Evolutionary conservation across 176 grass and related monocot genomes (phyloP), one percentile per base, ranked within the genome.

Genomic region (Hyparrhenia diplandra): DNA sequence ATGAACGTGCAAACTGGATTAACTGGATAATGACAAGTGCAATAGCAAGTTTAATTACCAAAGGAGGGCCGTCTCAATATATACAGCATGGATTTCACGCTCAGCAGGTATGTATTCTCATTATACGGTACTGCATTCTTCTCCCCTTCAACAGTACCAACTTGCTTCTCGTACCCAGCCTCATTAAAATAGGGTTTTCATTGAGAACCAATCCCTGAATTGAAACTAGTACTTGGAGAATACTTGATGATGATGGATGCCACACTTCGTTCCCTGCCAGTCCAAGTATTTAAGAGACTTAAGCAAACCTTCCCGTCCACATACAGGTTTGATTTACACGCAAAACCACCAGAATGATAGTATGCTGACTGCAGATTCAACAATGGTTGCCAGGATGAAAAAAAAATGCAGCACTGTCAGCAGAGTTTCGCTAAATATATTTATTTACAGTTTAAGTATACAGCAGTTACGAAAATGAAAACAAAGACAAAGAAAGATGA

Each of bases 151-250:
- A 91, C 79, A 31, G 92, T 99, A 71, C 96, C 96, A 10, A 99
- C 89, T 79, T 99, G 92, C 84, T 95, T 99, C 45, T 99, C 96
- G 76, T 95, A 99, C 40, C 92, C 96, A 64, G 96, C 92, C 84
- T 99, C 96, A 57, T 99, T 99, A 46, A 99, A 99, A 71, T 99
- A 99, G 12, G 96, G 96, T 93, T 95, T 52, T 90, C 88, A 78
- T 95, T 99, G 27, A 99, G 89, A 91, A 99, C 96, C 60, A 99
- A 83, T 6, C 96, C 96, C 79, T 99, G 96, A 60, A 99, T 87
- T 63, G 96, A 99, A 80, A 99, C 90, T 34, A 99, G 64, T 5
- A 99, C 92, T 86, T 99, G 96, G 49, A 99, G 92, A 69, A 99
- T 93, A 37, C 90, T 99, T 34, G 92, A 95, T 17, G 90, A 88